These are phyloP conservation scores for Sugiyamaella floridensis DNA, from an alignment of 805 yeast genomes.

Conservation along the genomic window DNA sequence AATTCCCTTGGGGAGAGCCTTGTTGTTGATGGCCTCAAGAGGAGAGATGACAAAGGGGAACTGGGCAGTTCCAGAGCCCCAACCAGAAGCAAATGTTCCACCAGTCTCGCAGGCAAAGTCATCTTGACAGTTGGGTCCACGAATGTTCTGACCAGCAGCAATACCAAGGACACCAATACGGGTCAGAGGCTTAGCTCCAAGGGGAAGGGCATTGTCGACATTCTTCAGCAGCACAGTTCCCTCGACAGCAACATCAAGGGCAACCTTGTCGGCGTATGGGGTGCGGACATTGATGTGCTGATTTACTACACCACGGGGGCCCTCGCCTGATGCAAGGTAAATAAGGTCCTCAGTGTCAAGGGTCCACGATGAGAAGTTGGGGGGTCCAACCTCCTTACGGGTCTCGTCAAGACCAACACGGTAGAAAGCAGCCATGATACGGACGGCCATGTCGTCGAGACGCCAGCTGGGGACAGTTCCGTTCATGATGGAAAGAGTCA, in stretches of 20 bases:
- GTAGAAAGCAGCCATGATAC: slow-evolving; percentile 53
- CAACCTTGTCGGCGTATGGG: slow-evolving; percentile 39
- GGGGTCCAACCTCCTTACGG: slow-evolving; percentile 24
- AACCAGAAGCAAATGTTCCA: slow-evolving; percentile 54
- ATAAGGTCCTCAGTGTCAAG: slow-evolving; percentile 38
- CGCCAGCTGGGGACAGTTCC: slow-evolving; percentile 47
- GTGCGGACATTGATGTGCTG: slow-evolving; percentile 50
- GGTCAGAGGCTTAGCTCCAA: slow-evolving; percentile 36
- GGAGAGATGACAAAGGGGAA: slow-evolving; percentile 55
- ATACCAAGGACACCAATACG: slow-evolving; percentile 43
- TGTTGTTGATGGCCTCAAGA: slow-evolving; percentile 44
- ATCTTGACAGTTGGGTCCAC: slow-evolving; percentile 44
- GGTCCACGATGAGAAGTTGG: slow-evolving; percentile 57
- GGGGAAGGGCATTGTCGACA: slow-evolving; percentile 46
- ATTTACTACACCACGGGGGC: slow-evolving; percentile 48
- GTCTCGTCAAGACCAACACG: slow-evolving; percentile 34
- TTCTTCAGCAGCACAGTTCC: slow-evolving; percentile 52
- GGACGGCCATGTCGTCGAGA: slow-evolving; percentile 54
- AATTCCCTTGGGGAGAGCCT: slow-evolving; percentile 42
- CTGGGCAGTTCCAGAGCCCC: slow-evolving; percentile 59
- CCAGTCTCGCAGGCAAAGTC: slow-evolving; percentile 44
- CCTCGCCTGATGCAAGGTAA: slow-evolving; percentile 36
- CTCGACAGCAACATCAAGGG: slow-evolving; percentile 50
- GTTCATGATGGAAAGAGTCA: slow-evolving; percentile 50
- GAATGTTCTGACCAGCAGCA: slow-evolving; percentile 45